Evolutionary conservation across 179 eudicot genomes (phyloP), one percentile per base, ranked within the genome.

Genomic region (Actinidia arguta): DNA sequence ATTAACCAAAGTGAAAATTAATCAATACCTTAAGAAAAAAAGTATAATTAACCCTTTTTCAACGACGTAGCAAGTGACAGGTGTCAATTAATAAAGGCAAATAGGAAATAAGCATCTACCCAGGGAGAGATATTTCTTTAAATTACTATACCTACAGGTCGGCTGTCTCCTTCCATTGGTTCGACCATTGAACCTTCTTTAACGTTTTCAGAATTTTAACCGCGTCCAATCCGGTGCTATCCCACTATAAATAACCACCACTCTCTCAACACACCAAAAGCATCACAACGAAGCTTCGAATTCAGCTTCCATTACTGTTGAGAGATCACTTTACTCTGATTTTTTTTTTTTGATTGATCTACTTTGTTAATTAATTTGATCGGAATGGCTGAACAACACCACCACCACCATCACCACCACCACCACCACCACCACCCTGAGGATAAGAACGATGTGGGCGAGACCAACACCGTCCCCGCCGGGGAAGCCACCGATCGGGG

Each of bases 401-500:
- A 61, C 44, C 16, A 48, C 17, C 76, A 72, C 17, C 80, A 44
- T 16, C 48, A 54, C 20, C 79, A n/a, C 54, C 79, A 59, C 70
- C 70, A 36, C 31, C 5, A 6, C 22, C 24, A 16, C 5, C 44
- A 36, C 7, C 17, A 36, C n/a, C 14, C 12, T 9, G 75, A 71
- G 55, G 75, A 22, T 31, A 71, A 70, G 52, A 69, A 51, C 73
- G 46, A 16, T 6, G 72, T 14, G 47, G 14, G 17, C 1, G 78
- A 77, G 55, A 18, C 12, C 63, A 20, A 67, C 54, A 11, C 58
- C 52, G 62, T n/a, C n/a, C n/a, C n/a, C n/a, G n/a, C n/a, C 55
- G 73, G 24, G 59, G 67, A 91, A 80, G 69, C 73, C 25, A 80
- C 64, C 11, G 97, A 95, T 44, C 90, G 96, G 6, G 96, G 96